These are phyloP conservation scores for Deinandra increscens DNA, from an alignment of 129 eudicot species.

Conservation along the genomic window DNA sequence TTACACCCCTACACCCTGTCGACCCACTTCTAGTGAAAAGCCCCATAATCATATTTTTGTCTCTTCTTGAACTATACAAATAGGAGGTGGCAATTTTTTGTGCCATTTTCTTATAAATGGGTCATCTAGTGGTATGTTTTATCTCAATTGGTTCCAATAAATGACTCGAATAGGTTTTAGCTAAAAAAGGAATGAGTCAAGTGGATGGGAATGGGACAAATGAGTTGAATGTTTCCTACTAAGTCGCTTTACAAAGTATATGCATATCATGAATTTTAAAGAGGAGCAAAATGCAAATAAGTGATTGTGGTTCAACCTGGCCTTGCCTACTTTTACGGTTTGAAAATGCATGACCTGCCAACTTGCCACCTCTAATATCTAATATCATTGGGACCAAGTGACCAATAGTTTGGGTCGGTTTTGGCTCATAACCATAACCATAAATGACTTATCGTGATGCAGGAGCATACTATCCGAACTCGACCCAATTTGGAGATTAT, in stretches of 20 bases:
- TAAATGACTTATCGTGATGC: too few relatives aligned
- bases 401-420: too few relatives aligned
- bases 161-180: neutral
- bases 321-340: neutral
- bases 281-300: neutral
- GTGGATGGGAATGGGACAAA: neutral
- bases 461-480: too few relatives aligned
- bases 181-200: neutral
- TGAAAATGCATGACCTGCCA: neutral
- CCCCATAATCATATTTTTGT: conserved; percentile 8
- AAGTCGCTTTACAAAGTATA: neutral
- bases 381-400: neutral
- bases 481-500: too few relatives aligned
- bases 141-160: neutral
- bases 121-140: neutral
- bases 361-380: neutral
- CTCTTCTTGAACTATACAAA: conserved; percentile 3
- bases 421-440: too few relatives aligned
- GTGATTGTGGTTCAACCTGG: conserved; percentile 1
- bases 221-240: neutral
- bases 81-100: neutral
- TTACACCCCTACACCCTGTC: neutral
- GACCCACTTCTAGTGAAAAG: neutral
- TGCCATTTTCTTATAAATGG: neutral
- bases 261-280: neutral